phyloP scores from a whole-genome alignment of 2,329 filamentous ascomycete genomes.

The Fusarium cyanostomum region DNA sequence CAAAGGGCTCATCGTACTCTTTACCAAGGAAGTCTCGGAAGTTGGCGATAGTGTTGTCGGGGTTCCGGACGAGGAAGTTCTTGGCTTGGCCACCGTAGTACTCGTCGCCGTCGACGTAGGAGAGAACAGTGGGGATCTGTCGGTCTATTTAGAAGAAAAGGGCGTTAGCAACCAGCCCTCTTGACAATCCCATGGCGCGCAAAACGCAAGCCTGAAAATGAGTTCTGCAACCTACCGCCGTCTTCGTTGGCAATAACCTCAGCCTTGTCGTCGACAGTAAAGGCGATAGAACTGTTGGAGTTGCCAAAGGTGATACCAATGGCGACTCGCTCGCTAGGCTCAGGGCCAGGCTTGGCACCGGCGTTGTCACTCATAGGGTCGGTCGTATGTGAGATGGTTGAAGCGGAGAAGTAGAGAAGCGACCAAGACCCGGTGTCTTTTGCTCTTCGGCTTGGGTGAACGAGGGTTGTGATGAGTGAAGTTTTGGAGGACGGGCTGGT shows the following conservation, averaged over 20 bases:
- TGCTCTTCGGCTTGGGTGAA: slow-evolving; percentile 8
- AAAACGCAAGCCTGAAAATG: neutral
- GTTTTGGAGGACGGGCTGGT: slow-evolving; percentile 34
- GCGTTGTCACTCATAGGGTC: slow-evolving; percentile 58
- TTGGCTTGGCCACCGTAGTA: slow-evolving; percentile 97
- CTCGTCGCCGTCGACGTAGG: slow-evolving; percentile 95
- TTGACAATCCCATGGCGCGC: neutral
- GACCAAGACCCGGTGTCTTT: slow-evolving; percentile 22
- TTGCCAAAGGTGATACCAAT: slow-evolving; percentile 99
- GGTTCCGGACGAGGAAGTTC: slow-evolving; percentile 89
- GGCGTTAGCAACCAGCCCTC: slow-evolving; percentile 11
- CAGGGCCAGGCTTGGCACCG: slow-evolving; percentile 54
- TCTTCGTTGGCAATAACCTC: slow-evolving; percentile 99
- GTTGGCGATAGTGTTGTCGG: slow-evolving; percentile 91
- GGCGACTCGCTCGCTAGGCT: slow-evolving; percentile 70
- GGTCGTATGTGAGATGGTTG: slow-evolving; percentile 14
- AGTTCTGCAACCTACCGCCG: slow-evolving; percentile 70
- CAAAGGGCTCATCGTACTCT: slow-evolving; percentile 67
- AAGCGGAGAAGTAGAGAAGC: slow-evolving; percentile 8
- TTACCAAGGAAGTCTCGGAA: slow-evolving; percentile 97
- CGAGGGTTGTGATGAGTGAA: slow-evolving; percentile 26
- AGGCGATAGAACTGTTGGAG: slow-evolving; percentile 97
- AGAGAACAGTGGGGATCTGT: slow-evolving; percentile 93
- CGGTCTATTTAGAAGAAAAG: slow-evolving; percentile 70
- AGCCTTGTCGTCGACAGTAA: slow-evolving; percentile 90